A percentile compares a stretch with the other conserved stretches of the same genome.
These are phyloP conservation scores for Inonotus obliquus DNA, from an alignment of 1,284 basidiomycete genomes.

Conservation along the genomic window DNA sequence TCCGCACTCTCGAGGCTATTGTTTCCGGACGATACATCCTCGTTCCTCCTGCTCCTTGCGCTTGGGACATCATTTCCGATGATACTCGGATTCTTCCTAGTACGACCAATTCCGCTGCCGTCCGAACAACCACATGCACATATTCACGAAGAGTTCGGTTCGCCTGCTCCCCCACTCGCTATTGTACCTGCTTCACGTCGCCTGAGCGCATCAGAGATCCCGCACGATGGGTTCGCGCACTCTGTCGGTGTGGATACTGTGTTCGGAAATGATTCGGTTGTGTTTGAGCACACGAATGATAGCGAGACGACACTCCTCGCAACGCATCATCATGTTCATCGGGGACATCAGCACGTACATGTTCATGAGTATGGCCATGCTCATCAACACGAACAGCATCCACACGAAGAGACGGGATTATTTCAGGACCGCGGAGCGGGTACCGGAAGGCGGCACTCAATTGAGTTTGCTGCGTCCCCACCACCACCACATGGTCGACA, in stretches of 20 bases:
- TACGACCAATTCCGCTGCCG: constrained; percentile 54
- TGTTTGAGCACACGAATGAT: constrained; percentile 16
- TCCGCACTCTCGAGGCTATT: constrained; percentile 59
- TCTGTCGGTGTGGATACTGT: constrained; percentile 14
- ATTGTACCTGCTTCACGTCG: constrained; percentile 15
- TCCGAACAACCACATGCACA: constrained; percentile 12
- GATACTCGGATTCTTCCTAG: constrained; percentile 59
- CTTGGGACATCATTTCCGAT: constrained; percentile 68
- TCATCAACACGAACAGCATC: neutral
- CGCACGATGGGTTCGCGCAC: constrained; percentile 15
- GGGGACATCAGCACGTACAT: neutral
- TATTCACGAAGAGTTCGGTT: constrained; percentile 1
- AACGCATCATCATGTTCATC: constrained; percentile 6
- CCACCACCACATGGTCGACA: neutral
- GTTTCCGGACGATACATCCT: constrained; percentile 68
- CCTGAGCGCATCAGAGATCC: constrained; percentile 5
- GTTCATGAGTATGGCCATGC: neutral
- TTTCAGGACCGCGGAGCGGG: constrained; percentile 16
- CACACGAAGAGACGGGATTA: constrained; percentile 1
- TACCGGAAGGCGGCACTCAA: constrained; percentile 1
- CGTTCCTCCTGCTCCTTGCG: constrained; percentile 65
- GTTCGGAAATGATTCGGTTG: constrained; percentile 11
- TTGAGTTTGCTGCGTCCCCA: constrained; percentile 18
- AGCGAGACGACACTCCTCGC: constrained; percentile 17
- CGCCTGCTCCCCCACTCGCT: constrained; percentile 21